Evolutionary conservation across 495 filamentous ascomycete species (phyloP).

Genomic region (Xylaria grammica): DNA sequence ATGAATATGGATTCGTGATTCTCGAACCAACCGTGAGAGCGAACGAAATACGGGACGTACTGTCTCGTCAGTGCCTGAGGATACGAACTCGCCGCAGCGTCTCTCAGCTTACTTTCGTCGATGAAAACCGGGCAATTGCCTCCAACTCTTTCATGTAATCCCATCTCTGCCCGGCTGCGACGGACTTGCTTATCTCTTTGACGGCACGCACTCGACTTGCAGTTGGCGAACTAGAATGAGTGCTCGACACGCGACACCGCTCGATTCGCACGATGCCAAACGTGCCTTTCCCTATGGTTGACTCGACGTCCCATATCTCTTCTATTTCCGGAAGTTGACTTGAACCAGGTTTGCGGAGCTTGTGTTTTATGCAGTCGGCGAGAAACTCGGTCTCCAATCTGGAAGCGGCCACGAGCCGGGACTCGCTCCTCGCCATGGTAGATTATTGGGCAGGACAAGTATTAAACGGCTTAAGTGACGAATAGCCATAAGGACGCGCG

Average conservation of each 20-base stretch:
- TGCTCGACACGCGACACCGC: neutral
- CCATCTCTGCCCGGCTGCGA: neutral
- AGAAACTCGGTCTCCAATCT: conserved; percentile 13
- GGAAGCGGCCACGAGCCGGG: conserved; percentile 3
- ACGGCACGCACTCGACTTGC: conserved; percentile 3
- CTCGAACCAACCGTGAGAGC: conserved; percentile 49
- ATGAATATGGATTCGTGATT: conserved; percentile 37
- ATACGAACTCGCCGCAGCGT: neutral
- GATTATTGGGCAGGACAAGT: neutral
- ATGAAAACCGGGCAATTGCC: conserved; percentile 19
- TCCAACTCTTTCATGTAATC: conserved; percentile 20
- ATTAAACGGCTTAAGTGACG: neutral
- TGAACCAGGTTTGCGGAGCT: neutral
- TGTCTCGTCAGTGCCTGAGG: conserved; percentile 3
- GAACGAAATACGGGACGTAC: conserved; percentile 37
- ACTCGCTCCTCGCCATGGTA: neutral
- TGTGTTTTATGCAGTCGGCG: neutral
- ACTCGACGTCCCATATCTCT: conserved; percentile 1
- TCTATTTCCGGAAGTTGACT: neutral
- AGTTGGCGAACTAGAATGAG: neutral
- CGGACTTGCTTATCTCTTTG: conserved; percentile 13
- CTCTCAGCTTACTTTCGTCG: conserved; percentile 5
- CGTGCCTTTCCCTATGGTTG: conserved; percentile 7
- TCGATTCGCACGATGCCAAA: conserved; percentile 15
- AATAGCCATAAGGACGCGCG: neutral